Conservation (phyloP, 2,329 filamentous ascomycete species). For the Myriosclerotinia duriaeana region DNA sequence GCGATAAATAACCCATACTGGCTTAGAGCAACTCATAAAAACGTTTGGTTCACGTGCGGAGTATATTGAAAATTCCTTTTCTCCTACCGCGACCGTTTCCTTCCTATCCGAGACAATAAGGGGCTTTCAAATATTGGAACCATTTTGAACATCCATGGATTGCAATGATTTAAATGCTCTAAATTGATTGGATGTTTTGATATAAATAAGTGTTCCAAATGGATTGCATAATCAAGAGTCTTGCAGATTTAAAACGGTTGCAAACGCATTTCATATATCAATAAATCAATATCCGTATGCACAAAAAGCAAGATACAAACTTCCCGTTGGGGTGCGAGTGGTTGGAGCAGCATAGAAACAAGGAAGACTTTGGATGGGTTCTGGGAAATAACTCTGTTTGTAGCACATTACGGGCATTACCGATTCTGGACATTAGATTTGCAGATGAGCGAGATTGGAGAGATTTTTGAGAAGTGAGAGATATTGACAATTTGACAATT, state of each 20-base stretch:
- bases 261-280: not conserved
- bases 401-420: not conserved
- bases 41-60: not conserved
- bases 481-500: no score
- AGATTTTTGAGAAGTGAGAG: slow-evolving; percentile 13
- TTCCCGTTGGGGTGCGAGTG: not conserved
- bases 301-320: not conserved
- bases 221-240: no score
- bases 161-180: no score
- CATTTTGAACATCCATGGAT: no score
- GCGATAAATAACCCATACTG: not conserved
- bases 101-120: no score
- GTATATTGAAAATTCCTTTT: not conserved
- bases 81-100: not conserved
- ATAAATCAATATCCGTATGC: not conserved
- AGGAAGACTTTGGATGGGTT: not conserved
- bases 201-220: no score
- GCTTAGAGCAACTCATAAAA: not conserved
- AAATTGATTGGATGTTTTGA: no score
- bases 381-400: not conserved
- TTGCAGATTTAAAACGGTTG: not conserved
- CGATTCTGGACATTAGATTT: not conserved
- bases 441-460: slow-evolving; percentile 10
- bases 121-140: no score
- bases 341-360: not conserved